A percentile compares a stretch with the other conserved stretches of the same genome.
phyloP scores from a whole-genome alignment of 2,329 filamentous ascomycete species.

The Didymella exigua region DNA sequence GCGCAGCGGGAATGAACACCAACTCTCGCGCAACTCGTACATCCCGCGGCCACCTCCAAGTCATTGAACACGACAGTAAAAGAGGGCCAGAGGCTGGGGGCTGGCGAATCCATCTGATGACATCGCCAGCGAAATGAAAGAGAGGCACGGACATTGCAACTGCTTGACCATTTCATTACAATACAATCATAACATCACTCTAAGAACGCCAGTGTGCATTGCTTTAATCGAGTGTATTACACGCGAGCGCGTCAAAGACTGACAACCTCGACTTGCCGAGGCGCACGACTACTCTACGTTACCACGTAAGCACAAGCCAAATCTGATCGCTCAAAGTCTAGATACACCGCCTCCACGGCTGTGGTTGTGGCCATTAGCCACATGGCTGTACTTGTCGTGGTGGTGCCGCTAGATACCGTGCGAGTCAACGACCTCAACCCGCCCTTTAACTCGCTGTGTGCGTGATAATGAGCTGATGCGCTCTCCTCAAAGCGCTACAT shows the following conservation, averaged over 20 bases:
- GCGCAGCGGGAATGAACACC: conserved; percentile 46
- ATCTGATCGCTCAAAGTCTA: conserved; percentile 2
- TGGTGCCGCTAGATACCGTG: conserved; percentile 25
- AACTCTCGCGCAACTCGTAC: conserved; percentile 63
- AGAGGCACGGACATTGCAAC: background rate
- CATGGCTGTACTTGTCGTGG: conserved; percentile 17
- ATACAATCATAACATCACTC: background rate
- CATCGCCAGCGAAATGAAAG: too few relatives aligned
- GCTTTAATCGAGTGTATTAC: background rate
- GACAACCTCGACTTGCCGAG: background rate
- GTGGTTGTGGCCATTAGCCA: background rate
- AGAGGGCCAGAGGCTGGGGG: background rate
- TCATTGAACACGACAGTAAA: background rate
- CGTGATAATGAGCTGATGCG: conserved; percentile 22
- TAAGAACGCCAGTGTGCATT: background rate
- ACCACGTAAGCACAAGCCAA: conserved; percentile 4
- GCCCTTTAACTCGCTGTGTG: conserved; percentile 12
- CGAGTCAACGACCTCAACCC: conserved; percentile 16
- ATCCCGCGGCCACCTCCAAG: conserved; percentile 50
- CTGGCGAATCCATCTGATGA: background rate
- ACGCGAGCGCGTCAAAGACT: conserved; percentile 3
- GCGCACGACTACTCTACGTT: conserved; percentile 10
- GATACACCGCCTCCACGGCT: conserved; percentile 14
- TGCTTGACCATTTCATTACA: too few relatives aligned
- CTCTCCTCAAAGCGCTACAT: conserved; percentile 31